A percentile compares a stretch with the other conserved stretches of the same genome.
Conservation (phyloP, 1,284 basidiomycete species). For the Cutaneotrichosporon sp. region DNA sequence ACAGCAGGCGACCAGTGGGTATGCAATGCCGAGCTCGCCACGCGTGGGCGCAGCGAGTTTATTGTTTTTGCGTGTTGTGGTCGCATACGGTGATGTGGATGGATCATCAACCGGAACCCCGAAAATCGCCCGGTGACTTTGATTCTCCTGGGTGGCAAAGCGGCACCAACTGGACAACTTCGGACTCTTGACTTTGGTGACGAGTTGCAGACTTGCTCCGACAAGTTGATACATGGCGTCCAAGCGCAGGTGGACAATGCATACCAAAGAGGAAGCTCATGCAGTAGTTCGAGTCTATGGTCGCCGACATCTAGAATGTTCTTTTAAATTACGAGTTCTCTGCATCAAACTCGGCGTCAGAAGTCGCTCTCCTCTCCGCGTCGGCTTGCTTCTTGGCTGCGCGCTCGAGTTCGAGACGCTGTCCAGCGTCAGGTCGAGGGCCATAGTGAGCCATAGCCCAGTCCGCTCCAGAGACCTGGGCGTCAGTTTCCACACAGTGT, state of each 20-base stretch:
- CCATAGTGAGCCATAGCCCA: conserved; percentile 44
- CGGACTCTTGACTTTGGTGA: not conserved
- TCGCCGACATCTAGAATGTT: not conserved
- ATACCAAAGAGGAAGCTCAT: not conserved
- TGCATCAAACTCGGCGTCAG: not conserved
- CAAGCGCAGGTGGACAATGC: not conserved
- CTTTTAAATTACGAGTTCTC: not conserved
- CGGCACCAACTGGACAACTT: conserved; percentile 1
- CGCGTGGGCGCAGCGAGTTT: conserved; percentile 14
- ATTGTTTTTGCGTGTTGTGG: conserved; percentile 13
- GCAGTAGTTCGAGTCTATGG: not conserved
- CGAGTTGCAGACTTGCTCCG: not conserved
- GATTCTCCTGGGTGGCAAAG: conserved; percentile 1
- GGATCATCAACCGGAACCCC: not conserved
- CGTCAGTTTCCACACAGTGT: not conserved
- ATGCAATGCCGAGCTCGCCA: conserved; percentile 4
- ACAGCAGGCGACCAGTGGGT: conserved; percentile 4
- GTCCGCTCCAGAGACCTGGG: conserved; percentile 40
- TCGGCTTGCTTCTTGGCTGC: not conserved
- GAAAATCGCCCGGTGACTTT: conserved; percentile 11
- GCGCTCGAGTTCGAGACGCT: conserved; percentile 15
- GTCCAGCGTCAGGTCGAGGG: conserved; percentile 33
- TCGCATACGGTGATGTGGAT: conserved; percentile 15
- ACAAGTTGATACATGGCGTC: not conserved
- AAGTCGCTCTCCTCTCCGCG: not conserved